A percentile compares a stretch with the other conserved stretches of the same genome.
Conservation (phyloP, 345 rosid species). For the Boechera stricta region DNA sequence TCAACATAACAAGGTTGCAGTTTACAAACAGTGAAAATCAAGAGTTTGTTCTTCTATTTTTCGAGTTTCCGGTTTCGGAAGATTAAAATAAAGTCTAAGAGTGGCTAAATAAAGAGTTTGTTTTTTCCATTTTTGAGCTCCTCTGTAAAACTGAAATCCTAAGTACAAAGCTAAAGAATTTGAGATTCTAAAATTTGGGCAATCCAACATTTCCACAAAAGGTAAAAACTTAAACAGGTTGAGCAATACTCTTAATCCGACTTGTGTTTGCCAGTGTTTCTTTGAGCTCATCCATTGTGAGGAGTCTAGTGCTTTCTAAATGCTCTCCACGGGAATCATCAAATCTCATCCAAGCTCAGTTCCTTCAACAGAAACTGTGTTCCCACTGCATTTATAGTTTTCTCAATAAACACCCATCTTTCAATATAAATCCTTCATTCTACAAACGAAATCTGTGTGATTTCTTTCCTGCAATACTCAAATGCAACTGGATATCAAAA, state of each 20-base stretch:
- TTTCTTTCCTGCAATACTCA: constrained; percentile 58
- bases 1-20: constrained; percentile 30
- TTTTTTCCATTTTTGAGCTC: no score
- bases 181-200: not conserved
- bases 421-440: constrained; percentile 66
- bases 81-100: no score
- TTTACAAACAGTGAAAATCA: constrained; percentile 24
- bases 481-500: not conserved
- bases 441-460: constrained; percentile 69
- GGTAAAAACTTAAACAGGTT: constrained; percentile 8
- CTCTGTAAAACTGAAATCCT: not conserved
- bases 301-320: constrained; percentile 29
- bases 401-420: constrained; percentile 63
- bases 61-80: not conserved
- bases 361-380: constrained; percentile 32
- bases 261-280: constrained; percentile 15
- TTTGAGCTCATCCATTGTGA: constrained; percentile 30
- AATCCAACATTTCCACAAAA: not conserved
- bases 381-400: constrained; percentile 57
- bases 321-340: constrained; percentile 23
- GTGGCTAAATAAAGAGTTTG: not conserved
- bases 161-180: constrained; percentile 11
- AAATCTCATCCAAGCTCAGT: constrained; percentile 28
- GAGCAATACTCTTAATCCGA: constrained; percentile 23
- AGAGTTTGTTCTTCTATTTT: constrained; percentile 12